Conservation (phyloP, 331 rosid species). For the Phaseolus coccineus region DNA sequence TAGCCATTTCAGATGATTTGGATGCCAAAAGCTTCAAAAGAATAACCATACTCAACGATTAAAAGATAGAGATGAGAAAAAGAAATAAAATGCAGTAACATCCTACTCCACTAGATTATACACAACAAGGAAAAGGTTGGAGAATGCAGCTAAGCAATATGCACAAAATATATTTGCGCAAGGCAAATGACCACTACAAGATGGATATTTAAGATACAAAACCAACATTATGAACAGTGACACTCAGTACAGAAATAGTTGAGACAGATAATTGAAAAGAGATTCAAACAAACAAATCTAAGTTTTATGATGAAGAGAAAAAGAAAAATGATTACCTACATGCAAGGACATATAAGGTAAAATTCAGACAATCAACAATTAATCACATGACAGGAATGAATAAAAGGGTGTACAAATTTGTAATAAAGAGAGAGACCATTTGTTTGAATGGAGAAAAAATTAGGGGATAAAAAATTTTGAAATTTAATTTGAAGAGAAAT, state of each 20-base stretch:
- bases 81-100: conserved; percentile 34
- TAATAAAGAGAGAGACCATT: background rate
- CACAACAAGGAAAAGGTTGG: background rate
- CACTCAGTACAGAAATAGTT: background rate
- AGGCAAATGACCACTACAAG: conserved; percentile 8
- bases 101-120: conserved; percentile 16
- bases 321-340: background rate
- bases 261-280: background rate
- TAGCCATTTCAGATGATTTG: conserved; percentile 38
- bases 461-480: background rate
- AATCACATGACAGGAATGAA: background rate
- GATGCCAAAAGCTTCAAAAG: conserved; percentile 44
- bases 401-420: background rate
- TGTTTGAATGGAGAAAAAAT: background rate
- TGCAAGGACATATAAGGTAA: background rate
- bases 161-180: background rate
- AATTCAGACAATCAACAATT: background rate
- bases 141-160: background rate
- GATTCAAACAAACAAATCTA: conserved; percentile 24
- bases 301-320: background rate
- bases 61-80: background rate
- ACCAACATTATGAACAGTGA: conserved; percentile 1
- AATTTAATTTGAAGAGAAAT: background rate
- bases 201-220: conserved; percentile 20
- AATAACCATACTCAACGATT: conserved; percentile 10